Percentiles rank a stretch among this genome's conserved stretches.
phyloP scores from a whole-genome alignment of 164 flowering plant species.

The Echeveria elegans region DNA sequence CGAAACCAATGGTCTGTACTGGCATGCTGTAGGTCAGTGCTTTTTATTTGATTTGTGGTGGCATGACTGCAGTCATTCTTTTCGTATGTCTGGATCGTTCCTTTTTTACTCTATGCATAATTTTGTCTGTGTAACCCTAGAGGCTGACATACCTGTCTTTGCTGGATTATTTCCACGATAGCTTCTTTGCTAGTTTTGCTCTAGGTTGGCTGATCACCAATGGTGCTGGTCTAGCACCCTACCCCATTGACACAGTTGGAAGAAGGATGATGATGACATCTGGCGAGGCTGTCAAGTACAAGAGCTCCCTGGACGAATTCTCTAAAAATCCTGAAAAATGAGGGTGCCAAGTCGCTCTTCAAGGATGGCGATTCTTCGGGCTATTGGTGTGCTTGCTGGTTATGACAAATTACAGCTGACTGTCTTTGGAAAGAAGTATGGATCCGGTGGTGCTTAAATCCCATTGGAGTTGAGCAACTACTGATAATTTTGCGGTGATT shows the following conservation, averaged over 20 bases:
- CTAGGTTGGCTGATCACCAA: slow-evolving; percentile 8
- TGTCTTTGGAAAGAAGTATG: slow-evolving; percentile 8
- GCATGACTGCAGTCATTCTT: background rate
- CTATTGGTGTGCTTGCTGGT: background rate
- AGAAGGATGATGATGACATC: too few species aligned
- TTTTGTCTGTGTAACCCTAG: too few species aligned
- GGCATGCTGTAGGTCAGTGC: slow-evolving; percentile 5
- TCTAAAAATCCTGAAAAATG: slow-evolving; percentile 6
- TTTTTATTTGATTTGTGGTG: background rate
- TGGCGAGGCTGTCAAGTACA: too few species aligned
- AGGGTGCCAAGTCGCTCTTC: slow-evolving; percentile 9
- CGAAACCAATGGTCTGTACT: slow-evolving; percentile 9
- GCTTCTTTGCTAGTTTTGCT: too few species aligned
- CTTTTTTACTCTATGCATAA: too few species aligned
- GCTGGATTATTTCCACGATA: background rate
- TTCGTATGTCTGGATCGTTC: too few species aligned
- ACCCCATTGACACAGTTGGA: too few species aligned
- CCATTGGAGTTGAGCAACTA: too few species aligned
- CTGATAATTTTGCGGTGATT: too few species aligned
- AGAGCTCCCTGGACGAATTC: slow-evolving; percentile 9
- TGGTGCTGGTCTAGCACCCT: slow-evolving; percentile 9
- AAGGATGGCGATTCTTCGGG: slow-evolving; percentile 9
- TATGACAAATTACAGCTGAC: slow-evolving; percentile 8
- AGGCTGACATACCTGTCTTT: background rate
- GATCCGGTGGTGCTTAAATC: slow-evolving; percentile 10